Evolutionary conservation across 1,139 yeast genomes (phyloP), one percentile per base, ranked within the genome.

Genomic region (Taphrina confusa): DNA sequence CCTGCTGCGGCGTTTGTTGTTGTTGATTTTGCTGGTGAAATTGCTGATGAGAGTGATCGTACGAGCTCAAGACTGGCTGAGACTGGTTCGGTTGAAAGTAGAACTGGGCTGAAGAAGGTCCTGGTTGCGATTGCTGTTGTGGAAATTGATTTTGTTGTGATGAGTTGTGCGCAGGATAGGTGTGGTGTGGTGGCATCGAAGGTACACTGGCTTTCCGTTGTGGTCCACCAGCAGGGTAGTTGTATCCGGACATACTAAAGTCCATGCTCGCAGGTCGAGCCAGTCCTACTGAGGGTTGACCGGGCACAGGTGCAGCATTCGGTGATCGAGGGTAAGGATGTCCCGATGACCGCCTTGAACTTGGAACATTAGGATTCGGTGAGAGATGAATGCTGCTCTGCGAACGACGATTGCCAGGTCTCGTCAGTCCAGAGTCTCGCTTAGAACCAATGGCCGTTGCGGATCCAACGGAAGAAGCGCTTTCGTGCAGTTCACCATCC

Each of bases 281-380:
- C n/a, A n/a, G n/a, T n/a, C n/a, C n/a, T n/a, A n/a, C 33, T 25
- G 39, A 30, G 20, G 1, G 52, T 23, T 11, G 37, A 20, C 11
- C 23, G n/a, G 8, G n/a, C 9, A 12, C 12, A 1, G 58, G 50
- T 5, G 40, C 51, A 11, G 52, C 28, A 18, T 42, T 54, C 18
- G 58, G 58, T 4, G 58, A 54, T 11, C 58, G 50, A 11, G 58
- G 58, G 30, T 54, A 54, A 4, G 58, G 58, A 36, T 54, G 51
- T 11, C 36, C 56, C 12, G 51, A 45, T 16, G 40, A 31, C 23
- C 51, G 22, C 14, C 58, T 30, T 4, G 49, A 39, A 31, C 25
- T 22, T n/a, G 51, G 31, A 4, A 40, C 34, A 20, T 31, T 31
- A 12, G 46, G 57, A 30, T 54, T 54, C 16, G 58, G 58, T 11